A percentile compares a stretch with the other conserved stretches of the same genome.
These are phyloP conservation scores for Salix viminalis DNA, from an alignment of 345 rosid species.

Conservation along the genomic window DNA sequence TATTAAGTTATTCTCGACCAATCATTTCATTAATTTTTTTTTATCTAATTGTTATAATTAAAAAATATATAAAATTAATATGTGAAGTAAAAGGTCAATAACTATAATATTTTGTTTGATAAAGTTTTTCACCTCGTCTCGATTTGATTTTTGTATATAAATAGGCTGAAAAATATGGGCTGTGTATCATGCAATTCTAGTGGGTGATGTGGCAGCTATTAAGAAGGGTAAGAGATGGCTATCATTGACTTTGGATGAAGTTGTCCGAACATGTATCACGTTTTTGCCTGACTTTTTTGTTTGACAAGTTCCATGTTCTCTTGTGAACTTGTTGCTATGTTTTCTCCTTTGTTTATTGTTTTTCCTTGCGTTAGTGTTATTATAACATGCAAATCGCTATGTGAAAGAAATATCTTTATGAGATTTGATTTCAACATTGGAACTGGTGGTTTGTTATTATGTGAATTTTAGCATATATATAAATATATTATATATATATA, in stretches of 20 bases:
- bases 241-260: not conserved
- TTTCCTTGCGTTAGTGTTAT: not conserved
- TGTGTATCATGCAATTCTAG: not conserved
- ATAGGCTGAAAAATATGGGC: no score
- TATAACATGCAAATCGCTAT: not conserved
- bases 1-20: no score
- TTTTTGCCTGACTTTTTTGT: not conserved
- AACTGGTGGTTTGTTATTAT: not conserved
- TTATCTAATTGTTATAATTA: no score
- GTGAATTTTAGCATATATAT: not conserved
- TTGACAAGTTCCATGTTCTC: not conserved
- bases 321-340: not conserved
- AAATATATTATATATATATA: no score
- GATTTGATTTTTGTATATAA: no score
- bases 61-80: no score
- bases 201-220: not conserved
- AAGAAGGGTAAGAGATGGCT: not conserved
- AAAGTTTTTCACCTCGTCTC: no score
- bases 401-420: not conserved
- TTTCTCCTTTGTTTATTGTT: not conserved
- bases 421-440: not conserved
- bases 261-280: not conserved
- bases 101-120: no score
- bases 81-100: no score
- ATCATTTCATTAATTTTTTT: no score